Conservation (phyloP, 1,284 basidiomycete genomes). For the Pseudozyma pruni region DNA sequence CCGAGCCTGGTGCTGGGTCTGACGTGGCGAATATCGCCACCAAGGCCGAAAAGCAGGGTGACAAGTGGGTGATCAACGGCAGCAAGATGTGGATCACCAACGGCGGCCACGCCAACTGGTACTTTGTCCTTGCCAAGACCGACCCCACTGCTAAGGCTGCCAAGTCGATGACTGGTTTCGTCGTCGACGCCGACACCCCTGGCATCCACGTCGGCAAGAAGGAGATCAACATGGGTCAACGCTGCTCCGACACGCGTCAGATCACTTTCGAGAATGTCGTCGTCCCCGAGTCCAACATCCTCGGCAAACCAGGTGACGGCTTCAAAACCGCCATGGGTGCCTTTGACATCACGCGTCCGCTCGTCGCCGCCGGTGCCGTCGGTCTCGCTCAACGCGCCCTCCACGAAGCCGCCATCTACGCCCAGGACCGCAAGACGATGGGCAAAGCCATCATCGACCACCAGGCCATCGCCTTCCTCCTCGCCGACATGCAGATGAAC, state of each 20-base stretch:
- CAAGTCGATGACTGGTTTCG: constrained; percentile 73
- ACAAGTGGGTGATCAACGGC: constrained; percentile 71
- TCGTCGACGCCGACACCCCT: constrained; percentile 71
- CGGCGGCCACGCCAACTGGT: constrained; percentile 72
- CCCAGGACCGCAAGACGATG: constrained; percentile 73
- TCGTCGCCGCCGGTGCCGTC: constrained; percentile 72
- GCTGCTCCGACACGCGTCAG: constrained; percentile 73
- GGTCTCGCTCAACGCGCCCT: constrained; percentile 72
- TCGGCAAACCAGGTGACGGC: constrained; percentile 72
- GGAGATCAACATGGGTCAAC: constrained; percentile 74
- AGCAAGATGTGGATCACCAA: constrained; percentile 72
- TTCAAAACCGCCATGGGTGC: constrained; percentile 73
- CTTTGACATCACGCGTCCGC: constrained; percentile 71
- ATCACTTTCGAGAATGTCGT: constrained; percentile 73
- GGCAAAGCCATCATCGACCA: constrained; percentile 73
- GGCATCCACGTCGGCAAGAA: constrained; percentile 71
- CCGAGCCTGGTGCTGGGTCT: constrained; percentile 72
- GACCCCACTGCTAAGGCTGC: constrained; percentile 70
- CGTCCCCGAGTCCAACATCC: constrained; percentile 71
- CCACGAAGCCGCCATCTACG: constrained; percentile 72
- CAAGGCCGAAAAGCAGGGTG: constrained; percentile 71
- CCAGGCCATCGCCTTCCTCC: constrained; percentile 72
- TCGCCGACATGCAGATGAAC: constrained; percentile 73
- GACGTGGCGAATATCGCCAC: constrained; percentile 70
- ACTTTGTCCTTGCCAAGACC: constrained; percentile 73